phyloP scores from a whole-genome alignment of 2,329 filamentous ascomycete genomes.

The Colletotrichum tropicale region DNA sequence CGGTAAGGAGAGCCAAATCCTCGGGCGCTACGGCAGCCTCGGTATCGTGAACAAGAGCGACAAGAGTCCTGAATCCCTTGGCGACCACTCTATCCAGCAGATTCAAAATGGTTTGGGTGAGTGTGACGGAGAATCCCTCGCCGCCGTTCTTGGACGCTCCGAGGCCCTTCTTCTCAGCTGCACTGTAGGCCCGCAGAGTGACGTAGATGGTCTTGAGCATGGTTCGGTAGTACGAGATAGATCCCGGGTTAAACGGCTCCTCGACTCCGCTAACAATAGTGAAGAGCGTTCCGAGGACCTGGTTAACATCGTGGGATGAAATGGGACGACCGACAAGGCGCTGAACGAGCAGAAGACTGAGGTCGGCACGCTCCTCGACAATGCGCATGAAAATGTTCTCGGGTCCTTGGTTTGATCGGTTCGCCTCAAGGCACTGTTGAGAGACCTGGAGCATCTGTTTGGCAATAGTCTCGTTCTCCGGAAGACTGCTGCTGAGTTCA shows the following conservation, averaged over 20 bases:
- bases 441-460: slow-evolving; percentile 77
- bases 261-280: slow-evolving; percentile 58
- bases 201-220: slow-evolving; percentile 87
- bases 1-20: slow-evolving; percentile 87
- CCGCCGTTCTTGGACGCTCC: slow-evolving; percentile 22
- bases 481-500: slow-evolving; percentile 76
- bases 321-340: slow-evolving; percentile 68
- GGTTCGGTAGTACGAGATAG: slow-evolving; percentile 77
- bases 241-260: slow-evolving; percentile 56
- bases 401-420: slow-evolving; percentile 73
- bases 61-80: slow-evolving; percentile 81
- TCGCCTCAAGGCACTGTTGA: slow-evolving; percentile 78
- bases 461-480: slow-evolving; percentile 58
- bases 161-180: slow-evolving; percentile 30
- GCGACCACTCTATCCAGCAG: slow-evolving; percentile 81
- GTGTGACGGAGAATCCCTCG: slow-evolving; percentile 43
- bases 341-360: slow-evolving; percentile 83
- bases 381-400: slow-evolving; percentile 84
- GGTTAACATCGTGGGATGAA: slow-evolving; percentile 54
- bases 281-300: slow-evolving; percentile 55
- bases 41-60: slow-evolving; percentile 80
- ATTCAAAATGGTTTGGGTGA: slow-evolving; percentile 72
- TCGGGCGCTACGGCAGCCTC: slow-evolving; percentile 69
- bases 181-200: slow-evolving; percentile 70
- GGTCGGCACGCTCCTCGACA: slow-evolving; percentile 75